Base-by-base conservation (phyloP, 768 basidiomycete genomes). In the Dioszegia hungarica region DNA sequence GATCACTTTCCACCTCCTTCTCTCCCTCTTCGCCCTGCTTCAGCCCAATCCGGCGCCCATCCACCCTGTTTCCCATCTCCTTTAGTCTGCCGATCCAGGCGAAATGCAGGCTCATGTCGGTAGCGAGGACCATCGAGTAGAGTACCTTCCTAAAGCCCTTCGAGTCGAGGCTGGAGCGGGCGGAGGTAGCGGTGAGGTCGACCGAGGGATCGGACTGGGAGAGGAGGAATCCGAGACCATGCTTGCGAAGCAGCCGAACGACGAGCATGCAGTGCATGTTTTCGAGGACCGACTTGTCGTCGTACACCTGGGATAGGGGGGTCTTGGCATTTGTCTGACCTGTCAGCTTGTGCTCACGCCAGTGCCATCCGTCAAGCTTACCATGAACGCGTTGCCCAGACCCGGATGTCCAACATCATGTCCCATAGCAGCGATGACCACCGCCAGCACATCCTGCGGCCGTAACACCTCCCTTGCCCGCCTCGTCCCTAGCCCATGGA, bases 361-460 rank as follows among this genome's bases (percentile, higher is more conserved):
- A n/a, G n/a, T n/a, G n/a, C n/a, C n/a, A n/a, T n/a, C n/a, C n/a
- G n/a, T n/a, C n/a, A n/a, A n/a, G n/a, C 84, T 74, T 67, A 90
- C 92, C 88, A 98, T 89, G 78, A 97, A 98, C 14, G 83, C 79
- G 72, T 98, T 98, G 24, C 86, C 88, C 56, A 98, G 83, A 0
- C 95, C 95, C 0, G 95, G 95, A 77, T 99, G 95, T 0, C 90
- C 94, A 17, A 90, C 92, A 75, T 99, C 95, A 71, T 99, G 95
- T 0, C 95, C 95, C 66, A 99, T 90, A 38, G 93, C 93, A 1
- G 90, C 91, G 53, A 99, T 80, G 66, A 87, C 87, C 14, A 97
- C 77, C 1, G 88, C 83, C 66, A 98, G 87, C 14, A 97, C 77
- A 68, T 97, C 93, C 52, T 83, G 80, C 20, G 84, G 83, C 10